A percentile compares a stretch with the other conserved stretches of the same genome.
Evolutionary conservation across 768 basidiomycete species (phyloP).

Genomic region (Vararia minispora): DNA sequence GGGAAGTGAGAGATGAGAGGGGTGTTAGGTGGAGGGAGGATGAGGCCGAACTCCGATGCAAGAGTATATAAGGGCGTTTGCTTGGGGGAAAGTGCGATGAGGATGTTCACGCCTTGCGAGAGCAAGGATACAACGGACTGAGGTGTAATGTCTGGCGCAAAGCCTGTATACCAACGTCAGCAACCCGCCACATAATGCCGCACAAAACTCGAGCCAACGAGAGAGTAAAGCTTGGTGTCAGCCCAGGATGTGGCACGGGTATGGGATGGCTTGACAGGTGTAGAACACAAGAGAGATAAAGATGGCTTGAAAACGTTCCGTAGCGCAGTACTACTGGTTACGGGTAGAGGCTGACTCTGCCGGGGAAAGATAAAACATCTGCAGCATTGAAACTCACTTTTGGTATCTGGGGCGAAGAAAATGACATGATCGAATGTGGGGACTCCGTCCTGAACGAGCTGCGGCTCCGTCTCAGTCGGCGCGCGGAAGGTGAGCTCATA

Average conservation of each 20-base stretch:
- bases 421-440: conserved; percentile 79
- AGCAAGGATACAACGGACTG: conserved; percentile 69
- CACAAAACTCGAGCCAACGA: too few species aligned
- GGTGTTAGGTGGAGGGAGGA: conserved; percentile 76
- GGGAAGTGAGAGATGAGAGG: conserved; percentile 83
- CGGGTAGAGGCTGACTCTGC: background rate
- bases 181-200: too few species aligned
- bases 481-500: conserved; percentile 81
- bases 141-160: conserved; percentile 67
- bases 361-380: background rate
- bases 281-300: background rate
- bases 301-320: background rate
- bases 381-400: conserved; percentile 43
- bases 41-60: conserved; percentile 85
- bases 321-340: too few species aligned
- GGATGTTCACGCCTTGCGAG: conserved; percentile 64
- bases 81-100: conserved; percentile 71
- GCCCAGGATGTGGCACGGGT: too few species aligned
- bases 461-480: conserved; percentile 63
- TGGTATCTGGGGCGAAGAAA: conserved; percentile 75
- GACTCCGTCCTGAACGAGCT: conserved; percentile 57
- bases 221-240: too few species aligned
- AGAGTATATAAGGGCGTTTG: conserved; percentile 65
- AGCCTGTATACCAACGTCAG: conserved; percentile 30
- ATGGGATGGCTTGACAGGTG: too few species aligned